phyloP scores from a whole-genome alignment of 2,329 filamentous ascomycete species.

The Laburnicola sp. region DNA sequence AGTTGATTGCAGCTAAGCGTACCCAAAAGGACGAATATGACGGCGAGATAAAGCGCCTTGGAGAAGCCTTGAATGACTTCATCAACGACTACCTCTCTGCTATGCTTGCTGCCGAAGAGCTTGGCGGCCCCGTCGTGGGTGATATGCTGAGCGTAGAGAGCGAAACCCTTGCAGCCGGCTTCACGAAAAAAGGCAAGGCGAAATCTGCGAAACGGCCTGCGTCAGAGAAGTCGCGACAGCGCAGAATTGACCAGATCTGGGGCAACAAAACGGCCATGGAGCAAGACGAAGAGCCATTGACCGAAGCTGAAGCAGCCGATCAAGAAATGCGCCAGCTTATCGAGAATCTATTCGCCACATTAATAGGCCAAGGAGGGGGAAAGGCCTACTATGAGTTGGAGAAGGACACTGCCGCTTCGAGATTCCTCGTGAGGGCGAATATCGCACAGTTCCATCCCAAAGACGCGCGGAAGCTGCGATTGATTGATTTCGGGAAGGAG shows the following conservation, averaged over 20 bases:
- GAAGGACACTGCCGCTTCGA: conserved; percentile 56
- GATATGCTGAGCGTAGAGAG: conserved; percentile 68
- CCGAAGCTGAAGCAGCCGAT: conserved; percentile 54
- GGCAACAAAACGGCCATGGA: conserved; percentile 35
- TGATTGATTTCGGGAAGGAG: conserved; percentile 57
- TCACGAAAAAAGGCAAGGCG: conserved; percentile 55
- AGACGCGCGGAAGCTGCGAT: conserved; percentile 55
- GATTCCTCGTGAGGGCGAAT: conserved; percentile 59
- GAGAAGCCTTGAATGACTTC: conserved; percentile 68
- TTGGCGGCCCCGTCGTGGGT: conserved; percentile 80
- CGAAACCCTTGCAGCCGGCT: conserved; percentile 56
- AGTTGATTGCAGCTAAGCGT: conserved; percentile 64
- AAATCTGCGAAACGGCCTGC: conserved; percentile 45
- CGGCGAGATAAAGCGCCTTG: conserved; percentile 62
- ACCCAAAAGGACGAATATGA: conserved; percentile 64
- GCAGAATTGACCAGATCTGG: conserved; percentile 57
- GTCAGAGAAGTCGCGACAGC: conserved; percentile 47
- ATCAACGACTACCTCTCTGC: conserved; percentile 70
- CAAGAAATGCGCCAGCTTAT: conserved; percentile 53
- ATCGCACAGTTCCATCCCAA: conserved; percentile 60
- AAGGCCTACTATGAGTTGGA: conserved; percentile 54
- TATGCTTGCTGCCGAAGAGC: conserved; percentile 80
- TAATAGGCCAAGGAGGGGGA: conserved; percentile 38
- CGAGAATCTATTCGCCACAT: conserved; percentile 51
- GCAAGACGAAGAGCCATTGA: conserved; percentile 33